These are phyloP conservation scores for Eucalyptus regnans DNA, from an alignment of 345 rosid genomes.

Conservation along the genomic window DNA sequence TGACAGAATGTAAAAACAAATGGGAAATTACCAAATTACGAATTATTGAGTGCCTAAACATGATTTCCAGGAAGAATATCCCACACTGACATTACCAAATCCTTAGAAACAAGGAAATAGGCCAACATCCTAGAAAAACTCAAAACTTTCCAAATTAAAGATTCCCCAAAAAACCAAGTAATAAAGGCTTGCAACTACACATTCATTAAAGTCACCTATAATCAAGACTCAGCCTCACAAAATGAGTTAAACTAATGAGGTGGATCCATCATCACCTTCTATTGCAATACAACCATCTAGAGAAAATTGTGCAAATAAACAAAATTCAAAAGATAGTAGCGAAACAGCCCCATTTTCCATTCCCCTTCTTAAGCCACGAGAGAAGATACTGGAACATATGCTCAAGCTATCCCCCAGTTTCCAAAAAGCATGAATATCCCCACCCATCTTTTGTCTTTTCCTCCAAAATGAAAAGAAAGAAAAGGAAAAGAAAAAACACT, in stretches of 20 bases:
- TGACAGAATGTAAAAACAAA: not conserved
- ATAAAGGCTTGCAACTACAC: not conserved
- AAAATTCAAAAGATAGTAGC: not conserved
- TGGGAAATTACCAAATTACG: not conserved
- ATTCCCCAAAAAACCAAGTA: not conserved
- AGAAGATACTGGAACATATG: not conserved
- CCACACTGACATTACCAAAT: not conserved
- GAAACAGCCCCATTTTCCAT: not conserved
- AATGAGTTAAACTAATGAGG: not conserved
- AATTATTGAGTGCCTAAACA: not conserved
- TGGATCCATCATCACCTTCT: not conserved
- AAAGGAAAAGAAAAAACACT: not conserved
- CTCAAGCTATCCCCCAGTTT: not conserved
- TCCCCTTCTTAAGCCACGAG: not conserved
- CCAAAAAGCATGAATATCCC: not conserved
- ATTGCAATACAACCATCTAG: not conserved
- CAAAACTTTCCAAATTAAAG: not conserved
- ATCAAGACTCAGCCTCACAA: not conserved
- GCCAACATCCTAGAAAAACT: not conserved
- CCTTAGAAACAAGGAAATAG: not conserved
- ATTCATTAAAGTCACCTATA: not conserved
- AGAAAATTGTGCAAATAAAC: not conserved
- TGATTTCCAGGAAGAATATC: not conserved
- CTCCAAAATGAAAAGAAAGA: not conserved
- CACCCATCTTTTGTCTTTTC: not conserved